A percentile compares a stretch with the other conserved stretches of the same genome.
phyloP scores from a whole-genome alignment of 176 grass and related monocot genomes.

The Carex parvula region DNA sequence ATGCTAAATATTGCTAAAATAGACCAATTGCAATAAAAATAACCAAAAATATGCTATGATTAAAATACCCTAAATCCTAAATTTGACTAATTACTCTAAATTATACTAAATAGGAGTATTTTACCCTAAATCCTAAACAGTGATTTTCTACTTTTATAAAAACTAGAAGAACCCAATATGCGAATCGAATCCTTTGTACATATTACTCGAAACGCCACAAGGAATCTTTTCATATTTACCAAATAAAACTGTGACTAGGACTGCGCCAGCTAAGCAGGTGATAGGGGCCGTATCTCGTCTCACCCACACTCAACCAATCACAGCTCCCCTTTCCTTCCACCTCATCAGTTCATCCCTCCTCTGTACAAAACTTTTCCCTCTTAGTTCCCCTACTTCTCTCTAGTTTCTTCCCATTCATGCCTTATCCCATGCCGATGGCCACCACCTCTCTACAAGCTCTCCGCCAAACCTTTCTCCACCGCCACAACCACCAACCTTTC shows the following conservation, averaged over 20 bases:
- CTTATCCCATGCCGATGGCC: slow-evolving; percentile 30
- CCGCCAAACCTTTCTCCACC: slow-evolving; percentile 51
- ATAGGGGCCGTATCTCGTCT: slow-evolving; percentile 48
- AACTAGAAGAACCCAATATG: not conserved
- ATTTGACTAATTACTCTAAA: too few species aligned
- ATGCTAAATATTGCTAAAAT: too few species aligned
- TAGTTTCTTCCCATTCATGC: slow-evolving; percentile 5
- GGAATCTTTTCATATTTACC: not conserved
- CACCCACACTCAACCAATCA: slow-evolving; percentile 91
- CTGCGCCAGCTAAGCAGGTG: slow-evolving; percentile 12
- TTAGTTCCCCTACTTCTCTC: slow-evolving; percentile 6
- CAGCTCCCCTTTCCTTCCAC: slow-evolving; percentile 34
- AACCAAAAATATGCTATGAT: too few species aligned
- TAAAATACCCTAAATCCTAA: too few species aligned
- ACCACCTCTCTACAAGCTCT: slow-evolving; percentile 32
- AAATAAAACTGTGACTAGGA: not conserved
- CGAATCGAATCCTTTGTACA: not conserved
- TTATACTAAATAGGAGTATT: too few species aligned
- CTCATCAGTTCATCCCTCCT: slow-evolving; percentile 23
- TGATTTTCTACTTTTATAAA: too few species aligned
- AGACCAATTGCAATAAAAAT: too few species aligned
- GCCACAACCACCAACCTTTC: slow-evolving; percentile 50
- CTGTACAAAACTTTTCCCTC: slow-evolving; percentile 21
- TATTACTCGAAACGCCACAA: not conserved
- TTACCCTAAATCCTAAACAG: too few species aligned